phyloP scores from a whole-genome alignment of 208 protist genomes.

The Spironucleus salmonicida region DNA sequence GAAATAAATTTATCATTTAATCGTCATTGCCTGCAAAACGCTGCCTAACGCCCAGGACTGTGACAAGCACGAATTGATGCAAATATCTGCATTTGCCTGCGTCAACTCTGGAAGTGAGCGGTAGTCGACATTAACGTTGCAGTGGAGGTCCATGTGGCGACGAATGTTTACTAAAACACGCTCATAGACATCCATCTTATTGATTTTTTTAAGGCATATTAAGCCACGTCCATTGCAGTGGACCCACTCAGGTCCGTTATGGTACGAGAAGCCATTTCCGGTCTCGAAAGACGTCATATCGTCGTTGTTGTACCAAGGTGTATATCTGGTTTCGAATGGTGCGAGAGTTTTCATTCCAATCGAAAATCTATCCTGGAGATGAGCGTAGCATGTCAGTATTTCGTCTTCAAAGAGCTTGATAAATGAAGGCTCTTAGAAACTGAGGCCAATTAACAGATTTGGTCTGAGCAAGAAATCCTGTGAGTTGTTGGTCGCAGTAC shows the following conservation, averaged over 20 bases:
- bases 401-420: conserved; percentile 14
- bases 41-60: conserved; percentile 36
- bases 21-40: background rate
- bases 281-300: conserved; percentile 43
- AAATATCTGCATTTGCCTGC: conserved; percentile 30
- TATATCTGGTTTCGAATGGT: conserved; percentile 46
- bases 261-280: conserved; percentile 56
- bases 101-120: conserved; percentile 34
- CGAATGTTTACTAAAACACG: background rate
- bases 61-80: conserved; percentile 27
- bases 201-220: background rate
- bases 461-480: background rate
- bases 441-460: conserved; percentile 26
- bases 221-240: background rate
- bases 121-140: background rate
- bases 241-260: conserved; percentile 53
- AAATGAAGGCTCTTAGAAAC: conserved; percentile 17
- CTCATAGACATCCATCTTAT: background rate
- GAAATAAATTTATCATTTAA: too few species aligned
- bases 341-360: conserved; percentile 56
- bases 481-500: background rate
- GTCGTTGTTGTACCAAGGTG: conserved; percentile 49
- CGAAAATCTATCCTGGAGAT: conserved; percentile 34
- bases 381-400: background rate
- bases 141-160: background rate